phyloP scores from a whole-genome alignment of 129 eudicot genomes.

The Deinandra increscens region DNA sequence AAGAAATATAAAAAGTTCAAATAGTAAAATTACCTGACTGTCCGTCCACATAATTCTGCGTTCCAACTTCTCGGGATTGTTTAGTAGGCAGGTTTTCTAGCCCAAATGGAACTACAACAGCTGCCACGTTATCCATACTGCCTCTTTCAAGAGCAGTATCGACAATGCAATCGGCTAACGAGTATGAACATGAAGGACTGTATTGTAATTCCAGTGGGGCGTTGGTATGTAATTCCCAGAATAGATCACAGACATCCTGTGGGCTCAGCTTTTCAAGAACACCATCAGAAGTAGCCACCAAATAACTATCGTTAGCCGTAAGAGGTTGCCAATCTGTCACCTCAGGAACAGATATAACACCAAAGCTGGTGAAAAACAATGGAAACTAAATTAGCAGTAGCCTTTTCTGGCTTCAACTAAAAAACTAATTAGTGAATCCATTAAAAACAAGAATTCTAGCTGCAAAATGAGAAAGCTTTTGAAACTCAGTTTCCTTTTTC shows the following conservation, averaged over 20 bases:
- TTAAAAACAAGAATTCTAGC: background rate
- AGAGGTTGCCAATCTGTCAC: constrained; percentile 81
- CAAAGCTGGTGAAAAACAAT: constrained; percentile 57
- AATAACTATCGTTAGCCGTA: constrained; percentile 76
- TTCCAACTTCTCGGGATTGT: constrained; percentile 32
- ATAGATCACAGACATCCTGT: constrained; percentile 86
- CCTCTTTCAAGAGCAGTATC: constrained; percentile 76
- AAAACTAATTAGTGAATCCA: background rate
- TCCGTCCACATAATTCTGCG: constrained; percentile 38
- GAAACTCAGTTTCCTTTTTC: background rate
- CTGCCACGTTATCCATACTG: constrained; percentile 86
- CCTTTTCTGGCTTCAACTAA: constrained; percentile 1
- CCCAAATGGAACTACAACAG: constrained; percentile 72
- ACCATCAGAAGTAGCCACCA: constrained; percentile 89
- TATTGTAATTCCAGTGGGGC: constrained; percentile 41
- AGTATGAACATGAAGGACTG: constrained; percentile 59
- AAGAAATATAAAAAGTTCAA: background rate
- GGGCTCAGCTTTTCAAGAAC: constrained; percentile 70
- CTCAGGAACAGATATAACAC: constrained; percentile 86
- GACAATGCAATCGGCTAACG: constrained; percentile 88
- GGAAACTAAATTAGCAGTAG: constrained; percentile 30
- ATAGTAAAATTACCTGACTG: constrained; percentile 24
- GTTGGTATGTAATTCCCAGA: constrained; percentile 58
- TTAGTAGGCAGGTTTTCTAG: constrained; percentile 25
- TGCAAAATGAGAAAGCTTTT: background rate